These are phyloP conservation scores for Penicillium ucsense DNA, from an alignment of 495 filamentous ascomycete species.

Conservation along the genomic window DNA sequence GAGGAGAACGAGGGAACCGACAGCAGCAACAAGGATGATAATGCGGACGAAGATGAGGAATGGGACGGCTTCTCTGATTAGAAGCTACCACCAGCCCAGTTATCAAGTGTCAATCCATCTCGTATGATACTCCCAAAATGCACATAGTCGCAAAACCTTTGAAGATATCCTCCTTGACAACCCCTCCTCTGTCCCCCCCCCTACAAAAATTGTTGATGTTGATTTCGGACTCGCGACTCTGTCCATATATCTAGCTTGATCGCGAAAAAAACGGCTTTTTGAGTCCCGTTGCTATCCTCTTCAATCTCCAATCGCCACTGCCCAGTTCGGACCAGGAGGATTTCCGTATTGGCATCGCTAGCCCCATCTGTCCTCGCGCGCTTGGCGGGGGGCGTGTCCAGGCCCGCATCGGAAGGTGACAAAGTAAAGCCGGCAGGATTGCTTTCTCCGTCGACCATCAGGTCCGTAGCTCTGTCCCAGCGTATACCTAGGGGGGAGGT, in stretches of 20 bases:
- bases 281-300: constrained; percentile 25
- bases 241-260: constrained; percentile 75
- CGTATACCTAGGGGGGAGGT: constrained; percentile 46
- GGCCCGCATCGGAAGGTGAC: constrained; percentile 1
- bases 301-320: constrained; percentile 77
- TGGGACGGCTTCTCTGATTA: constrained; percentile 42
- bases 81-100: too few relatives aligned
- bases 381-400: constrained; percentile 31
- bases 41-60: constrained; percentile 22
- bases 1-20: neutral
- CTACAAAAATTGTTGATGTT: constrained; percentile 45
- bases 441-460: constrained; percentile 57
- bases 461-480: constrained; percentile 55
- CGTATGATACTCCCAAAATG: neutral
- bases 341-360: constrained; percentile 15
- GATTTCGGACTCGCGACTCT: constrained; percentile 59
- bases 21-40: neutral
- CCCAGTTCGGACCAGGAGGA: constrained; percentile 64
- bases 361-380: constrained; percentile 32
- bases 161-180: neutral
- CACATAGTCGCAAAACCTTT: too few relatives aligned
- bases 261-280: constrained; percentile 54
- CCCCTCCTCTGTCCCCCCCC: neutral
- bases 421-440: neutral
- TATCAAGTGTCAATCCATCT: neutral